Percentiles rank a stretch among this genome's conserved stretches.
Conservation (phyloP, 2,329 filamentous ascomycete species). For the Neofusicoccum laricinum region DNA sequence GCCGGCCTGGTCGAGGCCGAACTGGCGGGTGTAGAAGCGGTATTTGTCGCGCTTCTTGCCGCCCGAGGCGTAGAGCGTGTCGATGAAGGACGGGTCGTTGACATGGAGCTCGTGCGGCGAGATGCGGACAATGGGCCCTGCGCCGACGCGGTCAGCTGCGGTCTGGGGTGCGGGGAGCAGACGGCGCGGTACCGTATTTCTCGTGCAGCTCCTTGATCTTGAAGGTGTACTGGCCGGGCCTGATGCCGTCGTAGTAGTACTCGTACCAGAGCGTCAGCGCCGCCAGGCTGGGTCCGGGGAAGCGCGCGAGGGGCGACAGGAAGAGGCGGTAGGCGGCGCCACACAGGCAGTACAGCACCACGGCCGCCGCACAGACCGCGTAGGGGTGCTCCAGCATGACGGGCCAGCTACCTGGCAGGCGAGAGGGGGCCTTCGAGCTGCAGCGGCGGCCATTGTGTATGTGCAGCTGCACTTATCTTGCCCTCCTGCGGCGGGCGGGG, state of each 20-base stretch:
- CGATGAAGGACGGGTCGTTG: slow-evolving; percentile 39
- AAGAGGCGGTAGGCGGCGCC: slow-evolving; percentile 20
- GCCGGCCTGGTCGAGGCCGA: slow-evolving; percentile 8
- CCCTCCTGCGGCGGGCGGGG: background rate
- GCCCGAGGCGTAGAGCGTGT: slow-evolving; percentile 27
- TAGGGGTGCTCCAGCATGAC: slow-evolving; percentile 1
- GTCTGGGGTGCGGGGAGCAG: background rate
- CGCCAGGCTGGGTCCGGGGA: slow-evolving; percentile 34
- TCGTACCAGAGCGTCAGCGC: slow-evolving; percentile 35
- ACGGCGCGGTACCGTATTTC: slow-evolving; percentile 28
- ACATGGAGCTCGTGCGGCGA: slow-evolving; percentile 44
- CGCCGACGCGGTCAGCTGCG: background rate
- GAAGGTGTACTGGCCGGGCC: slow-evolving; percentile 30
- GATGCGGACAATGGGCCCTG: slow-evolving; percentile 43
- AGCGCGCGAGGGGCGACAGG: slow-evolving; percentile 28
- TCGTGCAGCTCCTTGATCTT: slow-evolving; percentile 36
- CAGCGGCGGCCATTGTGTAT: background rate
- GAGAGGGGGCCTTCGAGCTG: background rate
- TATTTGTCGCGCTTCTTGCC: slow-evolving; percentile 21
- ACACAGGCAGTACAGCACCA: slow-evolving; percentile 21
- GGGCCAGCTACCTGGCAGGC: background rate
- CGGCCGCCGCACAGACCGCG: background rate
- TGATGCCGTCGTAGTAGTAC: slow-evolving; percentile 36
- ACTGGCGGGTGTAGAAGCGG: slow-evolving; percentile 13
- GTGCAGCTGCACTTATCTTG: background rate